Evolutionary conservation across 2,329 filamentous ascomycete genomes (phyloP), one percentile per base, ranked within the genome.

Genomic region (Calonectria pseudoturangicola): DNA sequence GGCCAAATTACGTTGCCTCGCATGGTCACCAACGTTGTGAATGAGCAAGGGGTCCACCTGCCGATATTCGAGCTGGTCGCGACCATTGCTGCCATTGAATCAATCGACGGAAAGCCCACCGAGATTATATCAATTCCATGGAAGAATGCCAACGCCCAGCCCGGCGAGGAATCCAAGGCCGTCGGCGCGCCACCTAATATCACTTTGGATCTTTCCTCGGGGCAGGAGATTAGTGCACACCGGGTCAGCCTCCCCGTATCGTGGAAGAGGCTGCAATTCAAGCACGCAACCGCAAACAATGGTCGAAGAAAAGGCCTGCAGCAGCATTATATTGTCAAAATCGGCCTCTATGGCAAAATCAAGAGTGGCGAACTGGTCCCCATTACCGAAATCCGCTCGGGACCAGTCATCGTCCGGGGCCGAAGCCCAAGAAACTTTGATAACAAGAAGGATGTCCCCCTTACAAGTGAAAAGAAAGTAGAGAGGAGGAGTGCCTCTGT

Each of bases 121-220:
- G 97, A 98, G 85, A 98, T 98, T 73, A 98, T 98, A 72, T 97
- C 94, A 0, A 97, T 98, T 60, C 96, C 96, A 0, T 98, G 96
- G 96, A 98, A 98, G 86, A 97, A 87, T 89, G 80, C 93, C 86
- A 80, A 92, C 85, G 78, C 92, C 81, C 83, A 89, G 79, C 80
- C 86, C 2, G 83, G 83, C 21, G 88, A 90, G 78, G 89, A 88
- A 74, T 82, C 84, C 69, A 91, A 88, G 77, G 84, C 85, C 3
- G 86, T 83, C 3, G 81, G 86, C 13, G 85, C 89, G 4, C 91
- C 91, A 43, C 88, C 89, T 0, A 87, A 87, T 67, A 85, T 91
- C 54, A 83, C 88, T 0, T 81, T 93, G 30, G 91, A 93, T 77
- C 81, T 92, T 5, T 83, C 84, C 64, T 85, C 87, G 33, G 91